These are phyloP conservation scores for Diaporthe capsici DNA, from an alignment of 2,329 filamentous ascomycete species.

Conservation along the genomic window DNA sequence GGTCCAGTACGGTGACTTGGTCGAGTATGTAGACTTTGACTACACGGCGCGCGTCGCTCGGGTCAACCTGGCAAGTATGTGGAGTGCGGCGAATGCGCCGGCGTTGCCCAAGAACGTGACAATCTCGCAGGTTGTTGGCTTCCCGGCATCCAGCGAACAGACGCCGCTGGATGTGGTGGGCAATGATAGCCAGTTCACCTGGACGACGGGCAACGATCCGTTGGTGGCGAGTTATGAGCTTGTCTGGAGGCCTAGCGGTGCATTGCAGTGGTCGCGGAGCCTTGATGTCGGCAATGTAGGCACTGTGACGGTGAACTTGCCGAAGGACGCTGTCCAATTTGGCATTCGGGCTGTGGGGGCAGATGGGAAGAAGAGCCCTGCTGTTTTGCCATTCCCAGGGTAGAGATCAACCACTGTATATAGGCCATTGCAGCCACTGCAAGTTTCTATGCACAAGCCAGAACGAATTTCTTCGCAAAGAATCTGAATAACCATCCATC, in stretches of 20 bases:
- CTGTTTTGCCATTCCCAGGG: conserved; percentile 42
- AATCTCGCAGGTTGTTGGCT: conserved; percentile 34
- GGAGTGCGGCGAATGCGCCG: conserved; percentile 66
- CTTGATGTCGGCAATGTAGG: conserved; percentile 63
- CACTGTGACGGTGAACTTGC: conserved; percentile 61
- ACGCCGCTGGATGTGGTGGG: conserved; percentile 55
- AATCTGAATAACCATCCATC: conserved; percentile 15
- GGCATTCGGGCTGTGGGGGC: conserved; percentile 65
- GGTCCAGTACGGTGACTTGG: conserved; percentile 67
- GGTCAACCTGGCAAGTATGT: conserved; percentile 68
- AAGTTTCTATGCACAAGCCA: neutral
- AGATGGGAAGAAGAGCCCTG: conserved; percentile 62
- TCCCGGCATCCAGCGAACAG: conserved; percentile 47
- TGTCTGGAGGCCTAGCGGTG: conserved; percentile 66
- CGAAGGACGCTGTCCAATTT: conserved; percentile 72
- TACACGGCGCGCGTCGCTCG: conserved; percentile 67
- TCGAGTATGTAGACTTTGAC: conserved; percentile 70
- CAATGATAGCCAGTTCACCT: conserved; percentile 65
- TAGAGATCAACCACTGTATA: neutral
- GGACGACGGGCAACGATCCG: conserved; percentile 54
- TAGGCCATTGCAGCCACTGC: neutral
- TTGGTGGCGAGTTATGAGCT: conserved; percentile 66
- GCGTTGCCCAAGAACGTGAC: conserved; percentile 64
- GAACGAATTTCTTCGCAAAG: conserved; percentile 8
- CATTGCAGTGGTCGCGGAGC: conserved; percentile 64